Evolutionary conservation across 73 alveolate species (phyloP).

Genomic region (Halteria grandinella): DNA sequence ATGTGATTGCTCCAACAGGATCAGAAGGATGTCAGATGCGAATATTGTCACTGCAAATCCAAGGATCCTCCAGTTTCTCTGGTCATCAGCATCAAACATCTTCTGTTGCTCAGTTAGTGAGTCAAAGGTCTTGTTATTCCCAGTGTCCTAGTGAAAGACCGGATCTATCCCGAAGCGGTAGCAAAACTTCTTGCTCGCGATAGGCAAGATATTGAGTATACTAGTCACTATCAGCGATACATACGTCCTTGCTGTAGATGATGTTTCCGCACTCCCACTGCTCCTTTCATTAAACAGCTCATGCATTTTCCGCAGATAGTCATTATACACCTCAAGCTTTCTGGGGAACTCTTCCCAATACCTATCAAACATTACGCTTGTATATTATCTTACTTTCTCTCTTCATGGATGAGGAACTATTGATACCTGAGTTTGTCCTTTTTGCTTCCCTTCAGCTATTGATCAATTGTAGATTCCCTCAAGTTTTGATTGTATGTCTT

Average conservation of each 20-base stretch:
- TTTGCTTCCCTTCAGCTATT: conserved; percentile 34
- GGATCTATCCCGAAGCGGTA: conserved; percentile 33
- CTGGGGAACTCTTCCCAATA: conserved; percentile 55
- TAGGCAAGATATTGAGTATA: conserved; percentile 36
- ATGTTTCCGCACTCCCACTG: not conserved
- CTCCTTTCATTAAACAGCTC: conserved; percentile 5
- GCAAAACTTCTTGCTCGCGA: conserved; percentile 45
- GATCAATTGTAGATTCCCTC: conserved; percentile 15
- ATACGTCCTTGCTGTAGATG: too few species aligned
- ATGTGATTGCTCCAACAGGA: not conserved
- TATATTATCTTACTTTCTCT: conserved; percentile 5
- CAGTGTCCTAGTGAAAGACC: conserved; percentile 30
- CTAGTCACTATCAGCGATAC: conserved; percentile 33
- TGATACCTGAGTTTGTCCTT: conserved; percentile 26
- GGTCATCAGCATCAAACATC: conserved; percentile 49
- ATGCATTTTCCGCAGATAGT: conserved; percentile 4
- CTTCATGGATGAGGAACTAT: conserved; percentile 40
- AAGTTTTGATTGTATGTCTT: conserved; percentile 32
- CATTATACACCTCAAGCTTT: conserved; percentile 16
- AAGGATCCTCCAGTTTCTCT: conserved; percentile 41
- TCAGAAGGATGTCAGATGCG: conserved; percentile 24
- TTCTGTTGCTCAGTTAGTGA: conserved; percentile 24
- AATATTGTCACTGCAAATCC: conserved; percentile 41
- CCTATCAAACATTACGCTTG: not conserved
- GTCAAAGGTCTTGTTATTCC: conserved; percentile 45